Evolutionary conservation across 768 basidiomycete species (phyloP).

Genomic region (Pholiota conissans): DNA sequence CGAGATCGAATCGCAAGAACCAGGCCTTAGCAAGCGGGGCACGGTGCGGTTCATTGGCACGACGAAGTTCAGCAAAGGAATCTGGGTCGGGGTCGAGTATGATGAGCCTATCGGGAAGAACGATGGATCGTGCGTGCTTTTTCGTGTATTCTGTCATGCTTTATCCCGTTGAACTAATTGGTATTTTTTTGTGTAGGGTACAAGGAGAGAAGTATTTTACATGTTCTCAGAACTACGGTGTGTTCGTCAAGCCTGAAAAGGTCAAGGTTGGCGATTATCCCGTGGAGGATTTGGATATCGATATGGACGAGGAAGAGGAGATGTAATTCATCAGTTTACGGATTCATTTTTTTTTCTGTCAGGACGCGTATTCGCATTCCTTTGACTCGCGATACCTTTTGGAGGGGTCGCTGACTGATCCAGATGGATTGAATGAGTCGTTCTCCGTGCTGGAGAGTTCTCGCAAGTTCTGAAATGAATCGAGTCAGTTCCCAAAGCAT

Average conservation of each 20-base stretch:
- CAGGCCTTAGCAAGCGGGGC: constrained; percentile 75
- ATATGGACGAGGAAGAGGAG: constrained; percentile 66
- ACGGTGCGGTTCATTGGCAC: constrained; percentile 83
- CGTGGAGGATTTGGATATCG: constrained; percentile 75
- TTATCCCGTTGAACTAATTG: background rate
- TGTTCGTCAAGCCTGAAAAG: constrained; percentile 84
- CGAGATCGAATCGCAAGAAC: constrained; percentile 73
- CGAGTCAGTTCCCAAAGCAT: background rate
- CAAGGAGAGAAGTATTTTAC: constrained; percentile 86
- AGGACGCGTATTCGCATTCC: too few relatives aligned
- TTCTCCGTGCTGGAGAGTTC: background rate
- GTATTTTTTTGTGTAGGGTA: constrained; percentile 48
- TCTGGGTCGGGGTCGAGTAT: constrained; percentile 93
- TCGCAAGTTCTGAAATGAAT: background rate
- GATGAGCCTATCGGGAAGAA: constrained; percentile 97
- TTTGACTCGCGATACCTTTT: too few relatives aligned
- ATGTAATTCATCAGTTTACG: constrained; percentile 41
- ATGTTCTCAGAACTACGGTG: constrained; percentile 74
- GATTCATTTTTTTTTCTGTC: too few relatives aligned
- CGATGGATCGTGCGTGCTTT: constrained; percentile 79
- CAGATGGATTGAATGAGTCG: background rate
- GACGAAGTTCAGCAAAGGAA: constrained; percentile 71
- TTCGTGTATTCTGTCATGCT: background rate
- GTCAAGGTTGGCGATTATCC: constrained; percentile 86
- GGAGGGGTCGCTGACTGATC: too few relatives aligned